Evolutionary conservation across 176 grass and related monocot genomes (phyloP).

Genomic region (Carex cristatella): DNA sequence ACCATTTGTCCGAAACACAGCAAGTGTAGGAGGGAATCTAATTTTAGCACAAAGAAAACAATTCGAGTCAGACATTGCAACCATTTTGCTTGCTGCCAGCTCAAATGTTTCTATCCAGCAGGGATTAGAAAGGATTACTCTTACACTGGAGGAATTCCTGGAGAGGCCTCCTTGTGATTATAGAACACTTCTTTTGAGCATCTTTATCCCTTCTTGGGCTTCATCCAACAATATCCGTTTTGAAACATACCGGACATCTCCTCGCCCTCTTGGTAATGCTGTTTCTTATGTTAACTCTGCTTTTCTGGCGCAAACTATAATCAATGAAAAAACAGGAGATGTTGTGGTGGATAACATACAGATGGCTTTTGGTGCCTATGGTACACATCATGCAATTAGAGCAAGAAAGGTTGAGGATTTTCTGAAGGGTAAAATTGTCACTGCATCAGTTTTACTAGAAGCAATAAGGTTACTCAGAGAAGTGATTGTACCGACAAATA

Average conservation of each 20-base stretch:
- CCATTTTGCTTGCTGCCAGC: slow-evolving; percentile 57
- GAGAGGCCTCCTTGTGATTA: slow-evolving; percentile 34
- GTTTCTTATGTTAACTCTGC: slow-evolving; percentile 63
- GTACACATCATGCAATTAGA: slow-evolving; percentile 65
- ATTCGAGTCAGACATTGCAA: slow-evolving; percentile 62
- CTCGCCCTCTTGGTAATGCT: slow-evolving; percentile 68
- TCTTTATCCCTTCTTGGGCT: slow-evolving; percentile 52
- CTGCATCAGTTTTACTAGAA: slow-evolving; percentile 42
- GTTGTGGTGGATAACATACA: slow-evolving; percentile 36
- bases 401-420: slow-evolving; percentile 54
- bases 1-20: slow-evolving; percentile 62
- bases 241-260: slow-evolving; percentile 54
- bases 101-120: slow-evolving; percentile 42
- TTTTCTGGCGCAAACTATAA: slow-evolving; percentile 35
- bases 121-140: slow-evolving; percentile 29
- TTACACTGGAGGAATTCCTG: slow-evolving; percentile 64
- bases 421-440: slow-evolving; percentile 40
- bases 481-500: slow-evolving; percentile 48
- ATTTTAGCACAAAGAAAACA: slow-evolving; percentile 57
- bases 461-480: slow-evolving; percentile 42
- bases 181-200: slow-evolving; percentile 47
- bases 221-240: slow-evolving; percentile 30
- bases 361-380: slow-evolving; percentile 72
- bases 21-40: slow-evolving; percentile 72
- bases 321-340: slow-evolving; percentile 28